A percentile compares a stretch with the other conserved stretches of the same genome.
Evolutionary conservation across 768 basidiomycete species (phyloP).

Genomic region (Naganishia onofrii): DNA sequence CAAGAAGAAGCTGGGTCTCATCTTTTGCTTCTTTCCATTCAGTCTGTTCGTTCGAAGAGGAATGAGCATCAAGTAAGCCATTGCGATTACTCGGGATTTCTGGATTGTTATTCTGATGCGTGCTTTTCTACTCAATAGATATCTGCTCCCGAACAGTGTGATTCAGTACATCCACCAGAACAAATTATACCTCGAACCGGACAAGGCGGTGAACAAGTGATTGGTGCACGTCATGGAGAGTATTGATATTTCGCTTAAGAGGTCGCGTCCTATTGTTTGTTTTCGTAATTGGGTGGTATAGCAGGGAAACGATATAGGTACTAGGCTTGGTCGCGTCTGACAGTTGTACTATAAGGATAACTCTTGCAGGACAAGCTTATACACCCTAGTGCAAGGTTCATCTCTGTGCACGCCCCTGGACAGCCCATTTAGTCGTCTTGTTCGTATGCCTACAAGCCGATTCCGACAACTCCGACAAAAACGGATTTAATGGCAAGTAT

Average conservation of each 20-base stretch:
- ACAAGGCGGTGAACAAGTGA: constrained; percentile 28
- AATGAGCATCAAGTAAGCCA: constrained; percentile 55
- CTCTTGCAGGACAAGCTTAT: not conserved
- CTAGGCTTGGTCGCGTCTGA: not conserved
- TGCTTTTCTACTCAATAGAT: constrained; percentile 75
- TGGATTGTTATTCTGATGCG: constrained; percentile 34
- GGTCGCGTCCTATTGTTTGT: not conserved
- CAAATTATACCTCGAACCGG: constrained; percentile 55
- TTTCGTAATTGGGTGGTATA: not conserved
- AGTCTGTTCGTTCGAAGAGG: constrained; percentile 55
- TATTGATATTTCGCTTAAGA: not conserved
- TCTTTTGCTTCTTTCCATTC: not conserved
- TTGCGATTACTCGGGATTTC: not conserved
- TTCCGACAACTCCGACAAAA: constrained; percentile 9
- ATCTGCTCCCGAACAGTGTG: constrained; percentile 84
- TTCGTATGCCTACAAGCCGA: not conserved
- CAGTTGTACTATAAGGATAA: not conserved
- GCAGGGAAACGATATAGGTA: not conserved
- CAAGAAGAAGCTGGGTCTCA: constrained; percentile 1
- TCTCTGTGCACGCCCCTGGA: no score
- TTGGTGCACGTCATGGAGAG: not conserved
- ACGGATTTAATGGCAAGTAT: not conserved
- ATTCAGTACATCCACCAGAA: constrained; percentile 91
- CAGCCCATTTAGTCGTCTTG: no score
- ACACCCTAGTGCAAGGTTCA: not conserved